phyloP scores from a whole-genome alignment of 2,329 filamentous ascomycete species.

The Phialophora expanda region DNA sequence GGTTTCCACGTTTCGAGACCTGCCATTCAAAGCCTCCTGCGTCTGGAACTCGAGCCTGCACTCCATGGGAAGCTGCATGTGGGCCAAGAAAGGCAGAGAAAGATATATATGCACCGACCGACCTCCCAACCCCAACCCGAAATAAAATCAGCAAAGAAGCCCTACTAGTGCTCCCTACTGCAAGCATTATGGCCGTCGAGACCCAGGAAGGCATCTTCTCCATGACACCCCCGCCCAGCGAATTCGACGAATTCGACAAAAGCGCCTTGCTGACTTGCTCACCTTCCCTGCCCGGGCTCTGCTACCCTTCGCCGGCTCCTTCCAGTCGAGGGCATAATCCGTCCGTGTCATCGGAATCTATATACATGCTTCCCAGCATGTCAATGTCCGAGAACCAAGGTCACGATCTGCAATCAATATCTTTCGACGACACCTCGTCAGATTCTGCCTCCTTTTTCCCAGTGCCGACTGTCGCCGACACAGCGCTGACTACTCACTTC shows the following conservation, averaged over 20 bases:
- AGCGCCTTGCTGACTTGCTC: constrained; percentile 36
- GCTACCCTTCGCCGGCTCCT: constrained; percentile 39
- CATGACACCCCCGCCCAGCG: constrained; percentile 38
- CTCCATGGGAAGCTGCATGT: constrained; percentile 18
- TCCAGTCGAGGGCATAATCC: constrained; percentile 34
- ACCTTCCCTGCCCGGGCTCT: constrained; percentile 33
- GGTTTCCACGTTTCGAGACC: constrained; percentile 23
- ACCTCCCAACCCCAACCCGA: not conserved
- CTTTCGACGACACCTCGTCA: constrained; percentile 32
- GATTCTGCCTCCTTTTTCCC: constrained; percentile 35
- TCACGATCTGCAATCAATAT: constrained; percentile 32
- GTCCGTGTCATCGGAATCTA: constrained; percentile 35
- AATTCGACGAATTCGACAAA: constrained; percentile 39
- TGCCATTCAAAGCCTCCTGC: constrained; percentile 3
- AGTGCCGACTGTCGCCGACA: constrained; percentile 29
- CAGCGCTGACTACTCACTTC: constrained; percentile 28
- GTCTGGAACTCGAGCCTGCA: not conserved
- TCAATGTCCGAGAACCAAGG: constrained; percentile 27
- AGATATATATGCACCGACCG: constrained; percentile 25
- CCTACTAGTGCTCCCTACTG: constrained; percentile 13
- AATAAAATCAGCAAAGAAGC: constrained; percentile 1
- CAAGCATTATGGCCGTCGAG: constrained; percentile 32
- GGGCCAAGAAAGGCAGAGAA: constrained; percentile 1
- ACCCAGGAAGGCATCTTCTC: constrained; percentile 34
- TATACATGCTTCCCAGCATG: constrained; percentile 30